phyloP scores from a whole-genome alignment of 768 basidiomycete species.

The Hericium alpestre region DNA sequence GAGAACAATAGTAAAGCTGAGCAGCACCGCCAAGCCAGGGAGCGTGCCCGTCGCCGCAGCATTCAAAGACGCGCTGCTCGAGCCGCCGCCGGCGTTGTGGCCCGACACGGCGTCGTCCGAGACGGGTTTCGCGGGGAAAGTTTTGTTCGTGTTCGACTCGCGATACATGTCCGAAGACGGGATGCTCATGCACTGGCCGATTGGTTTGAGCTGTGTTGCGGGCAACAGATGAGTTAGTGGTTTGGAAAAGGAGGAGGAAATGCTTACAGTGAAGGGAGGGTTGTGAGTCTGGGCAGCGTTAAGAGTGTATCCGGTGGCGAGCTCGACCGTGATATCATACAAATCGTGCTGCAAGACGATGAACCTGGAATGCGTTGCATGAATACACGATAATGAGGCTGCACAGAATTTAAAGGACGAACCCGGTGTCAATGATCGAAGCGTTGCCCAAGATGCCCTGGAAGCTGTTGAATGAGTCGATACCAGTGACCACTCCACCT shows the following conservation, averaged over 20 bases:
- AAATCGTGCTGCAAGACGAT: slow-evolving; percentile 86
- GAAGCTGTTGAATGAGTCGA: slow-evolving; percentile 59
- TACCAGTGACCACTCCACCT: slow-evolving; percentile 58
- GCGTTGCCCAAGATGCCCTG: slow-evolving; percentile 65
- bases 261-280: slow-evolving; percentile 53
- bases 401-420: slow-evolving; percentile 9
- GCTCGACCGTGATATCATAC: slow-evolving; percentile 75
- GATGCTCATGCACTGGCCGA: slow-evolving; percentile 66
- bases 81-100: too few species aligned
- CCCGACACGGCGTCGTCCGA: too few species aligned
- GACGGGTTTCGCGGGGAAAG: slow-evolving; percentile 36
- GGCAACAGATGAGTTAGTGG: neutral
- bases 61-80: too few species aligned
- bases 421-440: slow-evolving; percentile 49
- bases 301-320: slow-evolving; percentile 81
- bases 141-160: slow-evolving; percentile 66
- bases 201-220: slow-evolving; percentile 46
- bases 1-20: too few species aligned
- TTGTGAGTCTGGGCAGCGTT: slow-evolving; percentile 58
- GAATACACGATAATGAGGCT: neutral
- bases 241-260: neutral
- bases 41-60: too few species aligned
- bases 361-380: slow-evolving; percentile 38
- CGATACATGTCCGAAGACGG: slow-evolving; percentile 63
- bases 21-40: too few species aligned